Evolutionary conservation across 371 early-diverging fungal species (phyloP), one percentile per base, ranked within the genome.

Genomic region (Apophysomyces variabilis): DNA sequence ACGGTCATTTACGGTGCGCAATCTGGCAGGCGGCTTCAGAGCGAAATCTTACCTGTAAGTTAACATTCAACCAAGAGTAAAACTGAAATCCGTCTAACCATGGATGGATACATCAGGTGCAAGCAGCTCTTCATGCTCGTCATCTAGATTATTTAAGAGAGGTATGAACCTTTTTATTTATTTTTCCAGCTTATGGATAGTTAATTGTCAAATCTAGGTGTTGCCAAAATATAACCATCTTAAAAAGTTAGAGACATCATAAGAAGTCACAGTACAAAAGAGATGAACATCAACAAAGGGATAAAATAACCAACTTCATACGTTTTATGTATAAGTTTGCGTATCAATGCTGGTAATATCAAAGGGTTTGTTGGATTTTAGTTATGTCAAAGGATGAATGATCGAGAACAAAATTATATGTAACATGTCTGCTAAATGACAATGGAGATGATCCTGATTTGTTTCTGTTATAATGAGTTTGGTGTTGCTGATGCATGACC

Each of bases 141-240:
- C 93, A 93, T 71, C 67, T 93, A 61, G 92, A 93, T 13, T 93
- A 93, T 72, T 69, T 93, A 43, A 65, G 83, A 46, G 86, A 86
- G 75, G 84, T 83, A 66, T 37, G 70, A 38, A 11, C 16, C 18
- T 18, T 14, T 46, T 13, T 56, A 16, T 26, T 3, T 13, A 4
- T 41, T 41, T 41, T 13, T 41, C 41, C 8, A 11, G 41, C 11
- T 41, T 8, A 1, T 41, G 8, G 41, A 41, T 13, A 57, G 4
- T 57, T 57, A 56, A 21, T 1, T 47, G n/a, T 9, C 36, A 38
- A 26, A 18, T 58, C 54, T 67, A 80, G 78, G 79, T 82, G 2
- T 67, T 89, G 41, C 90, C 87, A 56, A 89, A 88, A 63, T 89
- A 84, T 62, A 89, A 90, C 60, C 89, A 88, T 68, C 58, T 83